Conservation (phyloP, 1,139 yeast genomes). For the Pichia cactophila region DNA sequence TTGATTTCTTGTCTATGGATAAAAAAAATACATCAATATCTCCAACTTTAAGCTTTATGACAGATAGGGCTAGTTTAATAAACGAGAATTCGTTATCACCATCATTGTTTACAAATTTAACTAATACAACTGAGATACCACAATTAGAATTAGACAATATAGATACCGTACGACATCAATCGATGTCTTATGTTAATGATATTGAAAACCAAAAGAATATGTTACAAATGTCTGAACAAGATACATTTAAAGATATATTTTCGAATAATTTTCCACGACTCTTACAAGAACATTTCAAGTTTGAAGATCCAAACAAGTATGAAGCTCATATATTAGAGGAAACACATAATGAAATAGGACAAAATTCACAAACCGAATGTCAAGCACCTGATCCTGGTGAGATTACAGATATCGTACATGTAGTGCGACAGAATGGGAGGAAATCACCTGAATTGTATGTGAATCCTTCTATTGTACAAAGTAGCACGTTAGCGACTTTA, state of each 20-base stretch:
- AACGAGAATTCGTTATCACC: not conserved
- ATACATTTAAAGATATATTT: constrained; percentile 15
- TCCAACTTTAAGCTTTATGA: not conserved
- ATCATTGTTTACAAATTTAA: not conserved
- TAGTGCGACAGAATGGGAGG: not conserved
- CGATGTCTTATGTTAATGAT: not conserved
- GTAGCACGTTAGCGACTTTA: constrained; percentile 25
- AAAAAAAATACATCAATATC: not conserved
- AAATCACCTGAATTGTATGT: constrained; percentile 12
- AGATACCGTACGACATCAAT: not conserved
- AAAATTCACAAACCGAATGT: too few relatives aligned
- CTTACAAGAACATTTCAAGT: constrained; percentile 19
- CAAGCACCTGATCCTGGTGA: too few relatives aligned
- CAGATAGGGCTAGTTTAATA: not conserved
- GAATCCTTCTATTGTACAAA: constrained; percentile 25
- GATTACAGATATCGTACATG: not conserved
- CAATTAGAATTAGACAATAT: not conserved
- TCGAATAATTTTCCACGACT: constrained; percentile 20
- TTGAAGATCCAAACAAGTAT: not conserved
- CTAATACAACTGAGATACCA: not conserved
- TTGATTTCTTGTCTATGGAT: not conserved
- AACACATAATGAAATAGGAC: not conserved
- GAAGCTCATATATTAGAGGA: not conserved
- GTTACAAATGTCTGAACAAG: not conserved
- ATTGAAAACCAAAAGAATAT: not conserved